Conservation (phyloP, 768 basidiomycete species). For the Psilocybe sp. region DNA sequence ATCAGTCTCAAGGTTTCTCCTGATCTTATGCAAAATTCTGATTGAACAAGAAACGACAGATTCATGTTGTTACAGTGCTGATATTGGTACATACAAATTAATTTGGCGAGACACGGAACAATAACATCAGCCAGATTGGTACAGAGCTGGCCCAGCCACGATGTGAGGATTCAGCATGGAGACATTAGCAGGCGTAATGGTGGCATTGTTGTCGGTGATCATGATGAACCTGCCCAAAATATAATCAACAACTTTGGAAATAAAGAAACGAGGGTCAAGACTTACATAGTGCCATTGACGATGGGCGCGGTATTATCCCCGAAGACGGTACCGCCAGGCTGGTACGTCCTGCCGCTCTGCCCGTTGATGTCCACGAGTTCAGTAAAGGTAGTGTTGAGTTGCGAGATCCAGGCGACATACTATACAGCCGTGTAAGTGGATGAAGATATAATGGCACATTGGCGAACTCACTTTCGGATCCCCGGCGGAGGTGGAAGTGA, state of each 20-base stretch:
- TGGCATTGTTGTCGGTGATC: constrained; percentile 45
- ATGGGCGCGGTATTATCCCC: constrained; percentile 34
- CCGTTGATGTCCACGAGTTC: constrained; percentile 40
- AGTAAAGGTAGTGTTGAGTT: constrained; percentile 60
- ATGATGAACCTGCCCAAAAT: constrained; percentile 38
- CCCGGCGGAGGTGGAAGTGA: constrained; percentile 46
- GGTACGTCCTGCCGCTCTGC: constrained; percentile 42
- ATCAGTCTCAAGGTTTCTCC: too few relatives aligned
- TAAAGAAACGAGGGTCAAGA: background rate
- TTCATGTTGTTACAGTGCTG: too few relatives aligned
- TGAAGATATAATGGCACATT: background rate
- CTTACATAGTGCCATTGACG: constrained; percentile 51
- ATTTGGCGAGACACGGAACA: too few relatives aligned
- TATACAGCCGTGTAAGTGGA: constrained; percentile 9
- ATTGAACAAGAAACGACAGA: too few relatives aligned
- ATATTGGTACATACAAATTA: too few relatives aligned
- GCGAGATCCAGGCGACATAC: constrained; percentile 58
- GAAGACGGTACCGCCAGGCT: constrained; percentile 50
- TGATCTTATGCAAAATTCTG: too few relatives aligned
- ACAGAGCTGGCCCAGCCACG: constrained; percentile 54
- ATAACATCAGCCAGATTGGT: constrained; percentile 37
- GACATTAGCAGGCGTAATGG: constrained; percentile 61
- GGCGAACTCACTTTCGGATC: constrained; percentile 30
- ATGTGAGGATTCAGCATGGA: constrained; percentile 49
- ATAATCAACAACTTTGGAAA: background rate